Base-by-base conservation (phyloP, 495 filamentous ascomycete species). In the Eremomyces bilateralis region DNA sequence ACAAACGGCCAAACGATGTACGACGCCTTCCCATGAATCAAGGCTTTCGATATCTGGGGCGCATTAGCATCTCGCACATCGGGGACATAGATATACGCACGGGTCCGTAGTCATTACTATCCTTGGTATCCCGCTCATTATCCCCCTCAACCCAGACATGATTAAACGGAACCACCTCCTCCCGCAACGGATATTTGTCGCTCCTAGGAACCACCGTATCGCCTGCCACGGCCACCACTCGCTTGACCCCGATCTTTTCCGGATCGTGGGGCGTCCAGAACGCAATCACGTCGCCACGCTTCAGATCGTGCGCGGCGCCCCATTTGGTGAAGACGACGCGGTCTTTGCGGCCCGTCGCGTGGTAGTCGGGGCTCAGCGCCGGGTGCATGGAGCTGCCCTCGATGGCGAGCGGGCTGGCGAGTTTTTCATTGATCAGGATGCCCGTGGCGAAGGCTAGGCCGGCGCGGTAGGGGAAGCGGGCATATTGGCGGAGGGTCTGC, bases 101-200 rank as follows among this genome's bases (percentile, higher is more conserved):
- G 6, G 54, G 53, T 15, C 54, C 54, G 42, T 51, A 53, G 29
- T 49, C 39, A 41, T 46, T 42, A 34, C 49, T 53, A 46, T 58
- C 54, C 31, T 15, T 36, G 10, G 34, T 52, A 27, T 40, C 37
- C 33, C 47, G 36, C 49, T 45, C 48, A 42, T 53, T 51, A 40
- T 58, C 54, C 2, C 54, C 54, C 33, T 58, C 54, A 6, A 58
- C 49, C 54, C 54, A 58, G 2, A 58, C 31, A 47, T 58, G 54
- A 13, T 47, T 47, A 33, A 37, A 34, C 21, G 54, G 54, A 21
- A 58, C 47, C 30, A 21, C 33, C 29, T 19, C 16, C 36, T 22
- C 31, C 30, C 18, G 37, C 17, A 28, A 31, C 43, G 17, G 35
- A 39, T 27, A 27, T 34, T 31, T 31, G 35, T 34, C 38, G 12